Conservation (phyloP, 75 land plant species). For the Sequoiadendron giganteum region DNA sequence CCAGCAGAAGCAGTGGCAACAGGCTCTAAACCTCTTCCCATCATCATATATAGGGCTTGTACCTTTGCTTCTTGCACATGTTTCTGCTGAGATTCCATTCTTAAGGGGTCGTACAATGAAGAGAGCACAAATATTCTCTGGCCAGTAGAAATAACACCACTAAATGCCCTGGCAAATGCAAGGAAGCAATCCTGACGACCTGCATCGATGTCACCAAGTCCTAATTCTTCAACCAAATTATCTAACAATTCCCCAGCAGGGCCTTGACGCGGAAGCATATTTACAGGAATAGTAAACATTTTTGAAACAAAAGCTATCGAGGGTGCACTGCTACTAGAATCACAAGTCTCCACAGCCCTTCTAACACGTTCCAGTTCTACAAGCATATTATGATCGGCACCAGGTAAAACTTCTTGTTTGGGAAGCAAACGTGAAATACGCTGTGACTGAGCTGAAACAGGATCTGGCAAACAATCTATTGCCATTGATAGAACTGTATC, state of each 20-base stretch:
- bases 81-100: constrained; percentile 45
- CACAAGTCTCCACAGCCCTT: constrained; percentile 69
- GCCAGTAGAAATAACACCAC: constrained; percentile 69
- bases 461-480: constrained; percentile 78
- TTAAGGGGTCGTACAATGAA: constrained; percentile 76
- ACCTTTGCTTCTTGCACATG: constrained; percentile 83
- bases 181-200: constrained; percentile 74
- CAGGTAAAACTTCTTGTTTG: constrained; percentile 26
- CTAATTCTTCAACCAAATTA: constrained; percentile 31
- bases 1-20: constrained; percentile 66
- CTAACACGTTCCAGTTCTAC: constrained; percentile 63
- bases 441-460: constrained; percentile 63
- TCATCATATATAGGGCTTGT: constrained; percentile 83
- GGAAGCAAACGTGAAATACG: constrained; percentile 70
- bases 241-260: constrained; percentile 52
- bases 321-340: constrained; percentile 64
- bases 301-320: constrained; percentile 92
- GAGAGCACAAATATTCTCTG: constrained; percentile 85
- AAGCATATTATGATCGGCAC: constrained; percentile 30
- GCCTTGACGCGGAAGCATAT: constrained; percentile 68
- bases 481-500: constrained; percentile 80
- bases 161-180: constrained; percentile 93
- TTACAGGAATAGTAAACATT: constrained; percentile 87
- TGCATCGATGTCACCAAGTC: constrained; percentile 59
- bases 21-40: constrained; percentile 89